phyloP scores from a whole-genome alignment of 2,329 filamentous ascomycete genomes.

The Fusarium oligoseptatum region DNA sequence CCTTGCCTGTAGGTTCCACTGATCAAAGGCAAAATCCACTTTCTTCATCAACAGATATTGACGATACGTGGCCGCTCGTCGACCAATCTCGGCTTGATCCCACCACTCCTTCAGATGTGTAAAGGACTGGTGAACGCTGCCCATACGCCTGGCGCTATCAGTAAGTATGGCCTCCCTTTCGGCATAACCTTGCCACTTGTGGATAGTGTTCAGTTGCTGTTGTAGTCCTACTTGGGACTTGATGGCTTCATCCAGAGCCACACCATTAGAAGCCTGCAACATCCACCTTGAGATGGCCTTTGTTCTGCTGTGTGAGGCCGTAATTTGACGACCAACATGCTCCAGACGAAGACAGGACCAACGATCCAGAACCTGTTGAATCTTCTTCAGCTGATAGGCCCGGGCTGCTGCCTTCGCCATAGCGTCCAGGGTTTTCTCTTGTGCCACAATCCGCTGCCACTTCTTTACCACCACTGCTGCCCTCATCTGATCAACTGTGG shows the following conservation, averaged over 20 bases:
- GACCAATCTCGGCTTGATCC: slow-evolving; percentile 46
- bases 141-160: slow-evolving; percentile 32
- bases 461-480: slow-evolving; percentile 50
- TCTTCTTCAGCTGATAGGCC: slow-evolving; percentile 37
- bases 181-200: slow-evolving; percentile 41
- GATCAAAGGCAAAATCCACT: slow-evolving; percentile 39
- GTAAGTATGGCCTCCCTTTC: slow-evolving; percentile 15
- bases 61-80: slow-evolving; percentile 43
- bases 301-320: slow-evolving; percentile 29
- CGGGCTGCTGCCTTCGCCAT: slow-evolving; percentile 42
- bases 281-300: slow-evolving; percentile 43
- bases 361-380: slow-evolving; percentile 39
- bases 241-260: slow-evolving; percentile 35
- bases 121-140: slow-evolving; percentile 39
- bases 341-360: slow-evolving; percentile 48
- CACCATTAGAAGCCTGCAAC: slow-evolving; percentile 23
- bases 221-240: slow-evolving; percentile 28
- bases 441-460: slow-evolving; percentile 47
- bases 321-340: slow-evolving; percentile 37
- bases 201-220: slow-evolving; percentile 29
- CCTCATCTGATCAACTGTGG: slow-evolving; percentile 49
- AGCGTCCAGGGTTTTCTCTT: slow-evolving; percentile 47
- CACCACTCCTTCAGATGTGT: slow-evolving; percentile 49
- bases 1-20: slow-evolving; percentile 53
- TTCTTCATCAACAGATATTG: slow-evolving; percentile 38